Conservation (phyloP, 2,329 filamentous ascomycete genomes). For the Penicillium crustosum region DNA sequence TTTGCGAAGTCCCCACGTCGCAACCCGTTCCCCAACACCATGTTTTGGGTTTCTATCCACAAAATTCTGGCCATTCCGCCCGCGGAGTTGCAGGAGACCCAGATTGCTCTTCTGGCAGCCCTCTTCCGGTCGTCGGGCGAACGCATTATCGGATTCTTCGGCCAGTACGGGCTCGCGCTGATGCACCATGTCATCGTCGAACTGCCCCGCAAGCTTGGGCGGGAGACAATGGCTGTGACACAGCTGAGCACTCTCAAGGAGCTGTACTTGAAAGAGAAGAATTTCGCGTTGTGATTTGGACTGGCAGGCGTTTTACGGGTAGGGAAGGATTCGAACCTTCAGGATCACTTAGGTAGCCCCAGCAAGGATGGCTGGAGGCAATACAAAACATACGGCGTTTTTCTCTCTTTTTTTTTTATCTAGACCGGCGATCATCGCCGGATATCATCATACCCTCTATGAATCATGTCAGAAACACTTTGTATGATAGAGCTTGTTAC, state of each 20-base stretch:
- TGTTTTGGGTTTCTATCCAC: conserved; percentile 81
- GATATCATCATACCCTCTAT: conserved; percentile 1
- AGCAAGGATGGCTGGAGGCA: not conserved
- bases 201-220: conserved; percentile 56
- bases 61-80: conserved; percentile 73
- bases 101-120: conserved; percentile 67
- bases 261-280: conserved; percentile 38
- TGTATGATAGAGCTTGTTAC: not conserved
- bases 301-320: not conserved
- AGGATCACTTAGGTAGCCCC: not conserved
- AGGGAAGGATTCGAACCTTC: not conserved
- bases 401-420: not conserved
- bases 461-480: not conserved
- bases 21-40: conserved; percentile 73
- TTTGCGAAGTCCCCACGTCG: conserved; percentile 67
- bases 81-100: conserved; percentile 67
- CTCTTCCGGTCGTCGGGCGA: conserved; percentile 72
- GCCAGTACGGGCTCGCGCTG: conserved; percentile 69
- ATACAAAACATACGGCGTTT: not conserved
- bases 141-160: conserved; percentile 79
- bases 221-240: conserved; percentile 39
- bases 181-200: conserved; percentile 71
- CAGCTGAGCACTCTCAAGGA: conserved; percentile 42
- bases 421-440: not conserved
- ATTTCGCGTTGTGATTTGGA: conserved; percentile 36